These are phyloP conservation scores for Aspergillus melleus DNA, from an alignment of 2,329 filamentous ascomycete genomes.

Conservation along the genomic window DNA sequence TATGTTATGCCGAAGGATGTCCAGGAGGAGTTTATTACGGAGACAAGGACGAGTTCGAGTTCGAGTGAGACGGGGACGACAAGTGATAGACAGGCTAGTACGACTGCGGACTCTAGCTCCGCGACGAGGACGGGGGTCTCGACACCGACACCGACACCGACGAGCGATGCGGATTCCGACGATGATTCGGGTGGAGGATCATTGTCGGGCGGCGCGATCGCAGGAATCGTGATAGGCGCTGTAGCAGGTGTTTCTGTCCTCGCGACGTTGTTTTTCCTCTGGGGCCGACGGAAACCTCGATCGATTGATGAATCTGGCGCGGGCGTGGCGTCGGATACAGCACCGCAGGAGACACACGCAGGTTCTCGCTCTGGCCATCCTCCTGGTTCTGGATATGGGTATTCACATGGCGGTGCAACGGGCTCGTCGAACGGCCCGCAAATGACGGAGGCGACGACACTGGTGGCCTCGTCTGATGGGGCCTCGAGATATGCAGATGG, in stretches of 20 bases:
- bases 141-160: neutral
- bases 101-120: neutral
- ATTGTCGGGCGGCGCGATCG: conserved; percentile 5
- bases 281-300: neutral
- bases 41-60: neutral
- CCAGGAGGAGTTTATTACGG: conserved; percentile 2
- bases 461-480: neutral
- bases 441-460: neutral
- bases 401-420: neutral
- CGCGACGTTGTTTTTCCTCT: conserved; percentile 3
- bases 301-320: too few relatives aligned
- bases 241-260: neutral
- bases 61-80: conserved; percentile 1
- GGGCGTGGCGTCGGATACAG: neutral
- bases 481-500: neutral
- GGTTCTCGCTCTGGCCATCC: neutral
- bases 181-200: neutral
- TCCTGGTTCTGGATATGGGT: neutral
- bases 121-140: too few relatives aligned
- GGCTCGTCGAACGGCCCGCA: neutral
- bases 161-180: neutral
- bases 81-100: neutral
- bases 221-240: conserved; percentile 3
- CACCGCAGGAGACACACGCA: neutral
- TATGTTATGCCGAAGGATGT: conserved; percentile 12